Percentiles rank a stretch among this genome's conserved stretches.
Conservation (phyloP, 352 stramenopile genomes). For the Plasmopara muralis region DNA sequence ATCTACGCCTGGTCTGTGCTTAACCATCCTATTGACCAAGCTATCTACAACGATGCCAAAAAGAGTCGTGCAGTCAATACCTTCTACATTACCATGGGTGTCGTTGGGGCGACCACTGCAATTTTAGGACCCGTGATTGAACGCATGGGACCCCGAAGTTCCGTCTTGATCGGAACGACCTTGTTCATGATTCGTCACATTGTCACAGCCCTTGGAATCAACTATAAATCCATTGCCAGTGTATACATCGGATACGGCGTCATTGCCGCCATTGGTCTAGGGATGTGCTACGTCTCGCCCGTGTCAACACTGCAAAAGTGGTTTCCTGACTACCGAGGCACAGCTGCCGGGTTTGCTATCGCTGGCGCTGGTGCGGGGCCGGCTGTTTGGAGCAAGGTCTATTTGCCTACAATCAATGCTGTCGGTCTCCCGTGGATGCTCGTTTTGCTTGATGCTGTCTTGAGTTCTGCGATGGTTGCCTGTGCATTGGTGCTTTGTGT, state of each 20-base stretch:
- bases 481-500: conserved; percentile 41
- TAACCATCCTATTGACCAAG: conserved; percentile 57
- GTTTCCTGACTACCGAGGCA: conserved; percentile 71
- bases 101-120: conserved; percentile 52
- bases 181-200: conserved; percentile 49
- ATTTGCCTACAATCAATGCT: conserved; percentile 45
- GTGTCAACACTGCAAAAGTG: conserved; percentile 72
- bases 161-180: conserved; percentile 40
- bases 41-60: conserved; percentile 39
- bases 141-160: conserved; percentile 43
- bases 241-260: conserved; percentile 68
- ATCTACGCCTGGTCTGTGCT: conserved; percentile 75
- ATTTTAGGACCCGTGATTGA: conserved; percentile 69
- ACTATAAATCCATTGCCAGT: conserved; percentile 36
- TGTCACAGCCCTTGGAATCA: conserved; percentile 43
- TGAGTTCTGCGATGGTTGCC: conserved; percentile 31
- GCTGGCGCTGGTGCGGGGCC: conserved; percentile 55
- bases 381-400: conserved; percentile 60
- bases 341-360: conserved; percentile 60
- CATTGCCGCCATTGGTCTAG: conserved; percentile 53
- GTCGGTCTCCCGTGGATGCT: conserved; percentile 44
- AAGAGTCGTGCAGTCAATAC: conserved; percentile 57
- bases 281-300: conserved; percentile 70
- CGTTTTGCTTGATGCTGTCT: conserved; percentile 40
- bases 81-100: conserved; percentile 64